Evolutionary conservation across 2,329 filamentous ascomycete genomes (phyloP), one percentile per base, ranked within the genome.

Genomic region (Aureobasidium sp.): DNA sequence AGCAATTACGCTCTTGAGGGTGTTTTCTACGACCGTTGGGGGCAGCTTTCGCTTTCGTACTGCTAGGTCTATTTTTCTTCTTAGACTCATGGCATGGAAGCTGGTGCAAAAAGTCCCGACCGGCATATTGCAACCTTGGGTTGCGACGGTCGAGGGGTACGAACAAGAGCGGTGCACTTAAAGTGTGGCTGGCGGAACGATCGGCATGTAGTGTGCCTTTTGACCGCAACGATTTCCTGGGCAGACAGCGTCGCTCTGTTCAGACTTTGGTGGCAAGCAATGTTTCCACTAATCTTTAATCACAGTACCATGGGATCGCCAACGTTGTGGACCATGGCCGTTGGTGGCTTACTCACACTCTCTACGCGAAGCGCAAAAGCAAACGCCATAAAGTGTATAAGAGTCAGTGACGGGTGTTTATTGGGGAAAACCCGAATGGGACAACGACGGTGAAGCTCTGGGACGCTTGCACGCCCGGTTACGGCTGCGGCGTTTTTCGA

Each of bases 281-380:
- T 51, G 57, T 60, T 60, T 60, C 57, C 57, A 60, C 46, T 60
- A 51, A 60, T 50, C 13, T 46, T 60, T 42, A 60, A 60, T 50
- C 42, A 51, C 32, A 36, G 10, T 41, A 42, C 57, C 57, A 60
- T 34, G 57, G 57, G 26, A 32, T 50, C 2, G 10, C 7, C 46
- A 60, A 60, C 57, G 57, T 42, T 50, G 57, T 51, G 44, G 57
- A 34, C 46, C 46, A 9, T 0, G 12, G 12, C 46, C 57, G 46
- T 51, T 60, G 9, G 56, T 60, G 57, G 46, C 57, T 60, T 60
- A 3, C 17, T 20, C n/a, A 47, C 55, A 29, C 42, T 58, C 23
- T 58, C 53, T 41, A 60, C 8, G 57, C 57, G 46, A 60, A 17
- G 32, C 7, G 57, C 17, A 27, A 50, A 60, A 60, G 44, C 23